These are phyloP conservation scores for Hydrangea macrophylla DNA, from an alignment of 148 eudicot species.

Conservation along the genomic window DNA sequence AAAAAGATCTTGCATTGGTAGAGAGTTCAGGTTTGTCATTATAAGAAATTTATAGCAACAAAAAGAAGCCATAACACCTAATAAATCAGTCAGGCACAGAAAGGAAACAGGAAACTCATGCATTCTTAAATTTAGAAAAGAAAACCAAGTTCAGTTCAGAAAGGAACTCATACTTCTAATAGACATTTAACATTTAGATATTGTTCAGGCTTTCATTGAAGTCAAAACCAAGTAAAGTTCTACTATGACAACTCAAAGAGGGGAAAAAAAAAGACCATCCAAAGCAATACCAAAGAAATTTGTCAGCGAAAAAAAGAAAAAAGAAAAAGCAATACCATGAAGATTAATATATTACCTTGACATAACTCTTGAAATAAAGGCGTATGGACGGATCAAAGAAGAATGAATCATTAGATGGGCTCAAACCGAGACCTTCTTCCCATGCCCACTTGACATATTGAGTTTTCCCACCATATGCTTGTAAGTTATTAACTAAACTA, in stretches of 20 bases:
- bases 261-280: not conserved
- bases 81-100: not conserved
- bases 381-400: slow-evolving; percentile 91
- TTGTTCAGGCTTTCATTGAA: not conserved
- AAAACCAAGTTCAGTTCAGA: too few relatives aligned
- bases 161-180: not conserved
- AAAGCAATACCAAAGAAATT: not conserved
- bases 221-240: not conserved
- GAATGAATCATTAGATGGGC: slow-evolving; percentile 95
- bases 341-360: slow-evolving; percentile 55
- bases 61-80: not conserved
- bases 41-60: not conserved
- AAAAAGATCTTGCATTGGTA: not conserved
- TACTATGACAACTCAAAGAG: not conserved
- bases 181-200: not conserved
- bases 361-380: slow-evolving; percentile 73
- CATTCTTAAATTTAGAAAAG: not conserved
- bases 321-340: not conserved
- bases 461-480: slow-evolving; percentile 95
- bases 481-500: slow-evolving; percentile 77
- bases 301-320: not conserved
- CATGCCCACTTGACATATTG: slow-evolving; percentile 98
- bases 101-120: not conserved
- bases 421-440: slow-evolving; percentile 87
- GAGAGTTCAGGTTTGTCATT: not conserved